Evolutionary conservation across 177 flowering plant genomes (phyloP).

Genomic region (Tripterygium wilfordii): DNA sequence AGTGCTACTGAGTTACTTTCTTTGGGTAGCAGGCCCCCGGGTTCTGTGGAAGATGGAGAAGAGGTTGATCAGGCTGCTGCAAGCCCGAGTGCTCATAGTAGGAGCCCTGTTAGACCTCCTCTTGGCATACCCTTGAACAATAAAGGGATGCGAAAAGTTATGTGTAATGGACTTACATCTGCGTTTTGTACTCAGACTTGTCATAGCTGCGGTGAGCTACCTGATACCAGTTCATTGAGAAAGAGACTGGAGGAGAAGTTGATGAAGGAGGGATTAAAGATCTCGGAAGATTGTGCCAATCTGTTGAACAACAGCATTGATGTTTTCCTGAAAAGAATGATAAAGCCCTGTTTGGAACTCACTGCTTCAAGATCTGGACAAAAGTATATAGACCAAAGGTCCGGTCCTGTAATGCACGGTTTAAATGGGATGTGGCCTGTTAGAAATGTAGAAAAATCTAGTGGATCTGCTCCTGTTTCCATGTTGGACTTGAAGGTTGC

Average conservation of each 20-base stretch:
- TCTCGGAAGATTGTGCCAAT: slow-evolving; percentile 52
- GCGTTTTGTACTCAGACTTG: slow-evolving; percentile 25
- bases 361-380: slow-evolving; percentile 39
- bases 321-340: slow-evolving; percentile 59
- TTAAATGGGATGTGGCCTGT: slow-evolving; percentile 19
- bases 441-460: slow-evolving; percentile 20
- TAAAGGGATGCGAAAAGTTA: slow-evolving; percentile 26
- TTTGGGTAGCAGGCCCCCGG: slow-evolving; percentile 47
- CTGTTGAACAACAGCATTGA: slow-evolving; percentile 64
- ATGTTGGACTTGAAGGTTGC: slow-evolving; percentile 46
- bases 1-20: slow-evolving; percentile 58
- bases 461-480: slow-evolving; percentile 22
- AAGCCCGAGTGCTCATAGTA: slow-evolving; percentile 50
- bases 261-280: slow-evolving; percentile 38
- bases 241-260: slow-evolving; percentile 49
- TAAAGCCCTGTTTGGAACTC: slow-evolving; percentile 53
- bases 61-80: slow-evolving; percentile 68
- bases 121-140: slow-evolving; percentile 46
- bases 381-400: slow-evolving; percentile 15
- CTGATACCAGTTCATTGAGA: slow-evolving; percentile 51
- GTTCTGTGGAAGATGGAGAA: slow-evolving; percentile 79
- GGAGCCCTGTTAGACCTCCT: slow-evolving; percentile 72
- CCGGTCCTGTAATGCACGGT: slow-evolving; percentile 10
- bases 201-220: slow-evolving; percentile 43
- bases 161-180: slow-evolving; percentile 15